These are phyloP conservation scores for Fusarium virguliforme DNA, from an alignment of 2,329 filamentous ascomycete species.

Conservation along the genomic window DNA sequence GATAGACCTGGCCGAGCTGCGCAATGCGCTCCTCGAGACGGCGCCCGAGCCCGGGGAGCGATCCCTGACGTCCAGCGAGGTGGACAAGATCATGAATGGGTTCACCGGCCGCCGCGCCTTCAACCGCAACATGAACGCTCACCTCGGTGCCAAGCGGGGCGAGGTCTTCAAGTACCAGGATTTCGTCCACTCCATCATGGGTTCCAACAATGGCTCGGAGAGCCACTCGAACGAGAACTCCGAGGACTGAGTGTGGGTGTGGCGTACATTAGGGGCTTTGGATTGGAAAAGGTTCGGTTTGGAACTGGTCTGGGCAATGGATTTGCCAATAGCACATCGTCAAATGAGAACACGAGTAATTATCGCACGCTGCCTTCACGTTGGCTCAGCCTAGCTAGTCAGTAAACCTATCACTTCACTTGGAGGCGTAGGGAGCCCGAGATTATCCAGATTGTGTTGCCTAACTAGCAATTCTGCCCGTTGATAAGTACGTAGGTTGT, in stretches of 20 bases:
- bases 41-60: constrained; percentile 81
- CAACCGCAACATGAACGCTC: constrained; percentile 71
- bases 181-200: constrained; percentile 82
- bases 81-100: constrained; percentile 89
- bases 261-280: constrained; percentile 16
- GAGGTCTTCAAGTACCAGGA: constrained; percentile 96
- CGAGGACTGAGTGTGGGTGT: constrained; percentile 41
- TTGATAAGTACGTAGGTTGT: no score
- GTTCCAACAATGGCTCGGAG: constrained; percentile 64
- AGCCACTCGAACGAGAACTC: constrained; percentile 51
- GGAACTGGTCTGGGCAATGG: constrained; percentile 30
- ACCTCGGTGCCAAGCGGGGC: constrained; percentile 75
- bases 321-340: constrained; percentile 33
- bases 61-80: constrained; percentile 78
- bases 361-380: not conserved
- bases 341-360: constrained; percentile 40
- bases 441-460: no score
- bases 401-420: not conserved
- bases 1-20: constrained; percentile 86
- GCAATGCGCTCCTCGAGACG: constrained; percentile 87
- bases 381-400: not conserved
- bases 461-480: no score
- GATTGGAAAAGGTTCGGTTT: constrained; percentile 31
- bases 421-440: not conserved
- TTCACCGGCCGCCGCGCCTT: constrained; percentile 90